phyloP scores from a whole-genome alignment of 768 basidiomycete species.

The Suillus cothurnatus region DNA sequence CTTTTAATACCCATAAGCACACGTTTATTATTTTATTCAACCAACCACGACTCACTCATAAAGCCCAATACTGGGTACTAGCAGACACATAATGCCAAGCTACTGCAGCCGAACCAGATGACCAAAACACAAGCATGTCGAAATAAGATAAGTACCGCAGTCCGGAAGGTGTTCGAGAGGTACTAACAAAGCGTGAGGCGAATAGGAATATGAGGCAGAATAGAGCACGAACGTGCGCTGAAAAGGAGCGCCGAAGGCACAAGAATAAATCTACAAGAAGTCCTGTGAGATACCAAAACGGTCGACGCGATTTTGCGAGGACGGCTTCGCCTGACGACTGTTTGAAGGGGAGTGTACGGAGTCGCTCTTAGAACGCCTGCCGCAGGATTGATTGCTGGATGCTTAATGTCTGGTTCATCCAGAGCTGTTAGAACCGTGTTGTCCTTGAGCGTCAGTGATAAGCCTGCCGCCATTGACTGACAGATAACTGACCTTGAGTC shows the following conservation, averaged over 20 bases:
- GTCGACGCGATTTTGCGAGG: neutral
- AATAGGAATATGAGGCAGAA: neutral
- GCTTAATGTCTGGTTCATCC: neutral
- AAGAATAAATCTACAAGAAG: neutral
- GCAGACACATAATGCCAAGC: neutral
- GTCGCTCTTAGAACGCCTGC: neutral
- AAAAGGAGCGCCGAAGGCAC: neutral
- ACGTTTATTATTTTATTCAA: neutral
- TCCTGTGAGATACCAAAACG: neutral
- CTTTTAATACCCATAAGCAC: neutral
- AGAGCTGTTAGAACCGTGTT: slow-evolving; percentile 71
- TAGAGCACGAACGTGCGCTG: neutral
- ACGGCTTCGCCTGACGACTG: neutral
- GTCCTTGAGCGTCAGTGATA: slow-evolving; percentile 66
- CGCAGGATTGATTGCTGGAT: neutral
- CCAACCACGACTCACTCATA: neutral
- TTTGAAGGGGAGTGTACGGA: neutral
- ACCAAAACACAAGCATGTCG: neutral
- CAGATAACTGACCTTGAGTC: slow-evolving; percentile 72
- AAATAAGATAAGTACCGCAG: neutral
- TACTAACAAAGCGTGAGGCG: neutral
- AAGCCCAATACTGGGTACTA: neutral
- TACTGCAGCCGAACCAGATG: neutral
- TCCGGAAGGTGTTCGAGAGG: neutral
- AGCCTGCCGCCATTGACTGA: slow-evolving; percentile 64